Base-by-base conservation (phyloP, 169 alveolate genomes). In the Plasmodium inui region DNA sequence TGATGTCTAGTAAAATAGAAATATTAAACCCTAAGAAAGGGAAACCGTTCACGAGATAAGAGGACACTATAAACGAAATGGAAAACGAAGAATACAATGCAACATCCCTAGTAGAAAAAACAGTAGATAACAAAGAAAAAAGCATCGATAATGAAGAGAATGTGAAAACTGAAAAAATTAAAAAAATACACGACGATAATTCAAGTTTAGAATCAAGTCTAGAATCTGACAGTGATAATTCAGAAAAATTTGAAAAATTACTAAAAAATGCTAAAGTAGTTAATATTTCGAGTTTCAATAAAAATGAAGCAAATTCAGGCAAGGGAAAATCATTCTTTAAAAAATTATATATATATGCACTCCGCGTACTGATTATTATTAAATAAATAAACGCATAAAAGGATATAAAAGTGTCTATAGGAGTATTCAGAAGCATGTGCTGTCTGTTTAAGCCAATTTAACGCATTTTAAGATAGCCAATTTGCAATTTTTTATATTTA, bases 141-240 rank as follows among this genome's bases (percentile, higher is more conserved):
- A 32, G 72, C 53, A 19, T 73, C 8, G 71, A 88, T 61, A 79
- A 88, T 71, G 22, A 41, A 32, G 67, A 78, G 71, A 61, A 55
- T 88, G 89, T 41, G 32, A 22, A 88, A 79, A 88, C 32, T 79
- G 57, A 55, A 32, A 34, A 74, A 32, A 39, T 22, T 67, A 67
- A 67, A 67, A 74, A 76, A 53, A 22, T 9, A 34, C 80, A 34
- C 32, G 90, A 79, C 6, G 82, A 61, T 22, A 46, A 86, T 30
- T 79, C 93, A 78, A 86, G 79, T 78, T 76, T 78, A 73, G 93
- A 86, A 74, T 86, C 93, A 76, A 86, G 81, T 78, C 70, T 86
- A 80, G 94, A 80, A 88, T 88, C 94, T n/a, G 94, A 78, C 14
- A 88, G 94, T 88, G 94, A 88, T 57, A 79, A 88, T 73, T 88